A percentile compares a stretch with the other conserved stretches of the same genome.
Evolutionary conservation across 2,329 filamentous ascomycete species (phyloP).

Genomic region (Rhynchosporium agropyri): DNA sequence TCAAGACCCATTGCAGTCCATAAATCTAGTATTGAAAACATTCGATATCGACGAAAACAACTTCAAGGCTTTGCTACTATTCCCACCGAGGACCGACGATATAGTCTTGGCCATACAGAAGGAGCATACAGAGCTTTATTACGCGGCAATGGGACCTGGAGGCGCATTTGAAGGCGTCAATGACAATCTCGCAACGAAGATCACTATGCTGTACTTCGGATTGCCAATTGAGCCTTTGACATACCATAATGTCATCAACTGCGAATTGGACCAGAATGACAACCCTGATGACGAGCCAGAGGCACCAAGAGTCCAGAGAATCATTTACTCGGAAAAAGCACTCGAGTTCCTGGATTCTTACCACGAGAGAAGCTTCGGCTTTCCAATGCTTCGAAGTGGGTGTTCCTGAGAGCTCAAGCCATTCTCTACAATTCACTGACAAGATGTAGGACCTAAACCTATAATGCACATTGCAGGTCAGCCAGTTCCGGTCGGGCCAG

Average conservation of each 20-base stretch:
- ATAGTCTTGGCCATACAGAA: conserved; percentile 29
- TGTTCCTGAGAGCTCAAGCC: conserved; percentile 36
- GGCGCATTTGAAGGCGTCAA: conserved; percentile 24
- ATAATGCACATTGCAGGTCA: neutral
- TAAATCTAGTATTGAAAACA: conserved; percentile 20
- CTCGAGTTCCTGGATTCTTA: conserved; percentile 40
- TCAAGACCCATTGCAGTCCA: neutral
- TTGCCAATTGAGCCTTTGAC: conserved; percentile 39
- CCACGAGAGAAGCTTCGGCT: conserved; percentile 36
- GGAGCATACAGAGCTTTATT: conserved; percentile 28
- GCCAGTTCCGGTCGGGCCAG: neutral
- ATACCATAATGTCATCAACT: conserved; percentile 33
- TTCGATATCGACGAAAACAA: neutral
- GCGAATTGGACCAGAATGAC: conserved; percentile 27
- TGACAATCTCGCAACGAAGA: conserved; percentile 39
- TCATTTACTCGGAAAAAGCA: conserved; percentile 36
- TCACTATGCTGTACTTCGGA: conserved; percentile 41
- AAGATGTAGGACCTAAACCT: conserved; percentile 24
- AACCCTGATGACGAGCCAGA: conserved; percentile 23
- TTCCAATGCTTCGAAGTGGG: conserved; percentile 37
- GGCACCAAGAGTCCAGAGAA: conserved; percentile 27
- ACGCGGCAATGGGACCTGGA: conserved; percentile 15
- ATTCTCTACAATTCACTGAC: conserved; percentile 7
- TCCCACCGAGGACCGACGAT: conserved; percentile 25
- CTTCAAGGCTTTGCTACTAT: neutral